Evolutionary conservation across 352 stramenopile species (phyloP).

Genomic region (Hyaloperonospora arabidopsidis): DNA sequence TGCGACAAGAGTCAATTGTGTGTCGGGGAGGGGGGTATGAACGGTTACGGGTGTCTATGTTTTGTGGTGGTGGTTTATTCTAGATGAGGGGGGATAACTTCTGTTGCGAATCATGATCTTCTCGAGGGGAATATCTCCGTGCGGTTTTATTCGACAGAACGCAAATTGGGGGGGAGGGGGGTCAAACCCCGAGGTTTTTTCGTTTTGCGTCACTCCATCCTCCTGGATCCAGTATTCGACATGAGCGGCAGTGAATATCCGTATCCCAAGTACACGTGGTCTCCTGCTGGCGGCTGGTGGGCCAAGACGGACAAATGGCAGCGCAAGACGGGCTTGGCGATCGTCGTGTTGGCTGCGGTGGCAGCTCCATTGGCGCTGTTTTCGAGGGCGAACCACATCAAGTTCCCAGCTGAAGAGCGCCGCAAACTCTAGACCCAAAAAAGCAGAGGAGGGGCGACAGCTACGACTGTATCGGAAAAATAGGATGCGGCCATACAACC

Average conservation of each 20-base stretch:
- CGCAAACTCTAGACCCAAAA: slow-evolving; percentile 34
- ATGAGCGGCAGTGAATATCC: slow-evolving; percentile 82
- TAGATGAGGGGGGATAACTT: too few relatives aligned
- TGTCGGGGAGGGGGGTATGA: too few relatives aligned
- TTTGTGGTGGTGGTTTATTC: too few relatives aligned
- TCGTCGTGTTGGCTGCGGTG: slow-evolving; percentile 42
- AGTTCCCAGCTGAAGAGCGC: slow-evolving; percentile 64
- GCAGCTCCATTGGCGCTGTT: slow-evolving; percentile 48
- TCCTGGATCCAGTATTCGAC: background rate
- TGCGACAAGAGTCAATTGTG: too few relatives aligned
- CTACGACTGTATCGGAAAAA: too few relatives aligned
- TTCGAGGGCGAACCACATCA: slow-evolving; percentile 59
- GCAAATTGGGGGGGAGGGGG: too few relatives aligned
- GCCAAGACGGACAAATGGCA: slow-evolving; percentile 79
- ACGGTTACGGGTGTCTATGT: too few relatives aligned
- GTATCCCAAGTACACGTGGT: slow-evolving; percentile 85
- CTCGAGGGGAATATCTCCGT: too few relatives aligned
- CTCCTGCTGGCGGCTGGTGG: slow-evolving; percentile 79
- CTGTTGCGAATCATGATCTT: too few relatives aligned
- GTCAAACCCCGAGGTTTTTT: too few relatives aligned
- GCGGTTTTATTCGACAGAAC: too few relatives aligned
- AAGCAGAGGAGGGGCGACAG: background rate
- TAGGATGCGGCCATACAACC: slow-evolving; percentile 4
- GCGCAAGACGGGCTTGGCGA: slow-evolving; percentile 57
- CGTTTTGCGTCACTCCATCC: too few relatives aligned